A percentile compares a stretch with the other conserved stretches of the same genome.
These are phyloP conservation scores for Xylaria bambusicola DNA, from an alignment of 495 filamentous ascomycete genomes.

Conservation along the genomic window DNA sequence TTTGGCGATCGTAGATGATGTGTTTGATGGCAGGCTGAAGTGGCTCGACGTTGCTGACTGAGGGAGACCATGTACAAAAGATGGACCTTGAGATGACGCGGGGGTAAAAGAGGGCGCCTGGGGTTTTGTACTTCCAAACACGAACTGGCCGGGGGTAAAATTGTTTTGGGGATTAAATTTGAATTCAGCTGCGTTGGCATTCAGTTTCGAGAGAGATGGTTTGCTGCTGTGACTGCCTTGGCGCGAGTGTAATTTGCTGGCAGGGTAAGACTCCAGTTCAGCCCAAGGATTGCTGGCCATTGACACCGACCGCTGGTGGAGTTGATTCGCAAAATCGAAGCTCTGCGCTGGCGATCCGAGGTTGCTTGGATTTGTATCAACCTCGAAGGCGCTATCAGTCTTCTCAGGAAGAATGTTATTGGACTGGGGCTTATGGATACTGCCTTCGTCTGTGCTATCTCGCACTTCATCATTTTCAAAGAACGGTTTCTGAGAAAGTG, in stretches of 20 bases:
- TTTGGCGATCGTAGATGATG: slow-evolving; percentile 36
- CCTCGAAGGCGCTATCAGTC: slow-evolving; percentile 62
- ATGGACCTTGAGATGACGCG: slow-evolving; percentile 25
- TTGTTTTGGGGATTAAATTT: slow-evolving; percentile 69
- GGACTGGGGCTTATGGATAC: slow-evolving; percentile 33
- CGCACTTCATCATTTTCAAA: slow-evolving; percentile 42
- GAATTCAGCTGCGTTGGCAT: slow-evolving; percentile 86
- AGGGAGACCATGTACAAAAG: slow-evolving; percentile 36
- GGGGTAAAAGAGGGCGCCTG: slow-evolving; percentile 49
- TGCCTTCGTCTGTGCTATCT: slow-evolving; percentile 37
- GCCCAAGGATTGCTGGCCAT: slow-evolving; percentile 54
- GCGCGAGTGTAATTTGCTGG: slow-evolving; percentile 36
- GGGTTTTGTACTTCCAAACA: slow-evolving; percentile 57
- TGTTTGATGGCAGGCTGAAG: slow-evolving; percentile 40
- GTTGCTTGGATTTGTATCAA: slow-evolving; percentile 76
- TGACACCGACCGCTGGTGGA: slow-evolving; percentile 45
- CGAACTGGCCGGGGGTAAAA: slow-evolving; percentile 61
- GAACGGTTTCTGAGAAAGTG: slow-evolving; percentile 56
- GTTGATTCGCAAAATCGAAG: slow-evolving; percentile 42
- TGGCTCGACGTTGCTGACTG: slow-evolving; percentile 38
- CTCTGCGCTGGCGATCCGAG: slow-evolving; percentile 60
- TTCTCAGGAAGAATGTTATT: slow-evolving; percentile 32
- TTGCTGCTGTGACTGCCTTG: slow-evolving; percentile 59
- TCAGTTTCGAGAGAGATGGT: slow-evolving; percentile 73
- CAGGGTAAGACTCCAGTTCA: slow-evolving; percentile 38